Conservation (phyloP, 1,284 basidiomycete species). For the Moesziomyces globuligerus region DNA sequence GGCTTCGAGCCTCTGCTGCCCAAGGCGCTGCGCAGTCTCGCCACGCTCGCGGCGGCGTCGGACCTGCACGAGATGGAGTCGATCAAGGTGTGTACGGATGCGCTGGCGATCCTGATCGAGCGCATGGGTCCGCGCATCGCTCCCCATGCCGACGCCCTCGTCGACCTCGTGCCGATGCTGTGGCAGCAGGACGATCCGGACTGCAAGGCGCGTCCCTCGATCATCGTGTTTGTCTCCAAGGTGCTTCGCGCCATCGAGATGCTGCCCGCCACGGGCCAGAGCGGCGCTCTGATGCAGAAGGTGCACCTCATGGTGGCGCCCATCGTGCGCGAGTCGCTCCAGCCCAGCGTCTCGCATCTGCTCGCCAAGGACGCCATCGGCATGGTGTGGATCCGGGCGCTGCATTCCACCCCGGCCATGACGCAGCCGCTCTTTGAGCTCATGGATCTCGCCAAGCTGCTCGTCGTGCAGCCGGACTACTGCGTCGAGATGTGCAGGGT, state of each 20-base stretch:
- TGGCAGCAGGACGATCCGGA: slow-evolving; percentile 62
- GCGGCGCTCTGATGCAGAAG: slow-evolving; percentile 39
- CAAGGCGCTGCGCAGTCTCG: slow-evolving; percentile 52
- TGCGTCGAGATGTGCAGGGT: slow-evolving; percentile 60
- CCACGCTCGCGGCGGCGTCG: slow-evolving; percentile 47
- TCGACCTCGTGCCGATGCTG: slow-evolving; percentile 57
- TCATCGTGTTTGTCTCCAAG: slow-evolving; percentile 62
- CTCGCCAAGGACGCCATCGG: slow-evolving; percentile 62
- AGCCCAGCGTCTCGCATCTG: slow-evolving; percentile 46
- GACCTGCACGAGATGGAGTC: slow-evolving; percentile 61
- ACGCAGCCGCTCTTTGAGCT: slow-evolving; percentile 58
- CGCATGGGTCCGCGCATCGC: slow-evolving; percentile 59
- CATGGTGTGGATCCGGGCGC: slow-evolving; percentile 59
- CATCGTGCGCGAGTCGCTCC: slow-evolving; percentile 56
- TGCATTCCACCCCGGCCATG: slow-evolving; percentile 58
- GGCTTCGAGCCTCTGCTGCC: slow-evolving; percentile 58
- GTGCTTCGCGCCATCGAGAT: slow-evolving; percentile 58
- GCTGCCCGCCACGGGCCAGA: slow-evolving; percentile 30
- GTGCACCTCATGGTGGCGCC: slow-evolving; percentile 59
- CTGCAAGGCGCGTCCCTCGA: slow-evolving; percentile 57
- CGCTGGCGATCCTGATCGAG: slow-evolving; percentile 63
- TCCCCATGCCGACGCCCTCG: slow-evolving; percentile 54
- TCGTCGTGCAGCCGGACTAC: slow-evolving; percentile 60
- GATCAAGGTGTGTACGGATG: slow-evolving; percentile 60
- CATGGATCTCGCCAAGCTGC: slow-evolving; percentile 43